A percentile compares a stretch with the other conserved stretches of the same genome.
Evolutionary conservation across 305 asterid species (phyloP).

Genomic region (Fraxinus dipetala): DNA sequence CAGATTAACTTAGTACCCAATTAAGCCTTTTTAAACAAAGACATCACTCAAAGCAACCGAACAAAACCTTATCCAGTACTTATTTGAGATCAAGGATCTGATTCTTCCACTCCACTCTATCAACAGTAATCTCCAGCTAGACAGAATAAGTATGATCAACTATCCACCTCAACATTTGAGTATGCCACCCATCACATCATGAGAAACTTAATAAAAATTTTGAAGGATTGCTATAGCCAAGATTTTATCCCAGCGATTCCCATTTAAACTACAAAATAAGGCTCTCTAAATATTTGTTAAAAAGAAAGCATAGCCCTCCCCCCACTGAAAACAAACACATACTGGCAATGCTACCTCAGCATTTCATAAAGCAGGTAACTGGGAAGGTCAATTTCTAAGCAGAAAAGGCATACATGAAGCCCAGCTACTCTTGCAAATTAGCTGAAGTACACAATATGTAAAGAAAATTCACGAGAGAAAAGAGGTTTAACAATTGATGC

Average conservation of each 20-base stretch:
- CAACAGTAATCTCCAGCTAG: neutral
- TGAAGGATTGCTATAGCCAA: neutral
- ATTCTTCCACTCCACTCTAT: neutral
- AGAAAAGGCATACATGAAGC: neutral
- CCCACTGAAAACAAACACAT: neutral
- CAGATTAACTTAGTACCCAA: neutral
- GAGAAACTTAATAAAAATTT: neutral
- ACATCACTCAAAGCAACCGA: neutral
- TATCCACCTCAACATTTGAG: neutral
- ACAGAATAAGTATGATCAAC: neutral
- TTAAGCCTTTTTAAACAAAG: neutral
- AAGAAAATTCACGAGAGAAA: neutral
- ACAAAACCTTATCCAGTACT: neutral
- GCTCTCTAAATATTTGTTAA: neutral
- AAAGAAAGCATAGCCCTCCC: neutral
- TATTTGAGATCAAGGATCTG: neutral
- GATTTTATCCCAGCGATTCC: neutral
- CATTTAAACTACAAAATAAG: neutral
- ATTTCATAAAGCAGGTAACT: neutral
- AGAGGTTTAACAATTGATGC: neutral
- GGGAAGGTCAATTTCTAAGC: neutral
- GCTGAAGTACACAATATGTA: neutral
- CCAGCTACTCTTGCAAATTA: neutral
- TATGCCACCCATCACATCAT: neutral
- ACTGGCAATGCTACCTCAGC: neutral